Evolutionary conservation across 257 asterid genomes (phyloP).

Genomic region (Gentiana dahurica): DNA sequence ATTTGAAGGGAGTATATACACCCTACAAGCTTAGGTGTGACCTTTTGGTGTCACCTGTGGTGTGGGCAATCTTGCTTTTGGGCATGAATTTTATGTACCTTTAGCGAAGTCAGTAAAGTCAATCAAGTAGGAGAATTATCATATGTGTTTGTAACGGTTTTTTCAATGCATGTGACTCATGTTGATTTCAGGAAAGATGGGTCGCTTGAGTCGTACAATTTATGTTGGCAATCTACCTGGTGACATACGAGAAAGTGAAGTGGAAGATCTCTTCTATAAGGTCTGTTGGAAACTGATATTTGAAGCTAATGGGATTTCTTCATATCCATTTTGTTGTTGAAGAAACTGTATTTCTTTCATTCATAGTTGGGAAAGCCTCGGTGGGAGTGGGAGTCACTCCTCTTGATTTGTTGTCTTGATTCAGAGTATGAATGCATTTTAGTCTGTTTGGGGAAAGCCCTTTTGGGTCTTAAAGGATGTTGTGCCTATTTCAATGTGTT

Average conservation of each 20-base stretch:
- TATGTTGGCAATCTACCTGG: constrained; percentile 86
- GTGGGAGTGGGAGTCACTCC: not conserved
- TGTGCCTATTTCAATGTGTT: too few relatives aligned
- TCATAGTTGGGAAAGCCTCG: not conserved
- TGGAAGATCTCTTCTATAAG: constrained; percentile 79
- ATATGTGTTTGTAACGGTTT: too few relatives aligned
- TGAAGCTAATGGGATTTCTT: not conserved
- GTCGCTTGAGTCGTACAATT: constrained; percentile 55
- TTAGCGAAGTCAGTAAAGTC: too few relatives aligned
- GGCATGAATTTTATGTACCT: too few relatives aligned
- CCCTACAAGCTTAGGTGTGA: too few relatives aligned
- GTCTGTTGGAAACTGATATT: constrained; percentile 16
- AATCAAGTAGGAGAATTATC: too few relatives aligned
- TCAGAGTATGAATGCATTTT: not conserved
- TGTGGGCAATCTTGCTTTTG: too few relatives aligned
- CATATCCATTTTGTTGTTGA: too few relatives aligned
- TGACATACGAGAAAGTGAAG: constrained; percentile 65
- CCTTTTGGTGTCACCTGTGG: too few relatives aligned
- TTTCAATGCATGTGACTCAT: not conserved
- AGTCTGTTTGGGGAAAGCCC: too few relatives aligned
- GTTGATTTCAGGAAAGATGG: constrained; percentile 39
- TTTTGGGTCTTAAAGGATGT: too few relatives aligned
- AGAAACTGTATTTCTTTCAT: not conserved
- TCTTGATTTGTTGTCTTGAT: not conserved
- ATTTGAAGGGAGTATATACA: too few relatives aligned